Percentiles rank a stretch among this genome's conserved stretches.
These are phyloP conservation scores for Aspergillus pseudonomiae DNA, from an alignment of 2,329 filamentous ascomycete species.

Conservation along the genomic window DNA sequence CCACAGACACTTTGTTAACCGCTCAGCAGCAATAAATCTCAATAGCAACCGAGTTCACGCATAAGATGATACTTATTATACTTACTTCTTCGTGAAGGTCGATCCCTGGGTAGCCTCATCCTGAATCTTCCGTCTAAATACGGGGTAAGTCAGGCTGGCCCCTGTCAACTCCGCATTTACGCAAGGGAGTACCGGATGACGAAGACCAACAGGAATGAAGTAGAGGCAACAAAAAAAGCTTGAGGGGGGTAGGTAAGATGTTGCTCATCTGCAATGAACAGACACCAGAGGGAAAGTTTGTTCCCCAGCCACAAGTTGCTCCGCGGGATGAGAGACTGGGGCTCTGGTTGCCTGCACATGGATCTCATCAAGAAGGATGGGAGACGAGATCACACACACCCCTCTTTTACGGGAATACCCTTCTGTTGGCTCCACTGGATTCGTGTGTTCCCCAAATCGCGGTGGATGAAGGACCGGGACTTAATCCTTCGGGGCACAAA, in stretches of 20 bases:
- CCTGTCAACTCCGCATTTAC: slow-evolving; percentile 25
- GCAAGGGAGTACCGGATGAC: slow-evolving; percentile 17
- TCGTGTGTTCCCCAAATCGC: not conserved
- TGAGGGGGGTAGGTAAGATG: not conserved
- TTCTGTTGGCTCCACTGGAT: not conserved
- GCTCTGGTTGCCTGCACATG: not conserved
- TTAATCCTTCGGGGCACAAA: not conserved
- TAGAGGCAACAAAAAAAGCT: not conserved
- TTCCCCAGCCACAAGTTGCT: not conserved
- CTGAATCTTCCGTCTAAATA: slow-evolving; percentile 1
- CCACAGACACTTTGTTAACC: too few species aligned
- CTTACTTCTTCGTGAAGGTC: not conserved
- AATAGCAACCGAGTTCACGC: not conserved
- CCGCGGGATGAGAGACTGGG: not conserved
- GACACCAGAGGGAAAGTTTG: not conserved
- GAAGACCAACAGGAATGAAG: not conserved
- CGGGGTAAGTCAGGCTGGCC: slow-evolving; percentile 2
- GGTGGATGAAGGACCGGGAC: not conserved
- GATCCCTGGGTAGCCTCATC: slow-evolving; percentile 2
- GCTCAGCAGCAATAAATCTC: not conserved
- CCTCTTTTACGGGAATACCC: not conserved
- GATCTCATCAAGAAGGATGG: not conserved
- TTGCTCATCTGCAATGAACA: not conserved
- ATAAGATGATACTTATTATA: not conserved
- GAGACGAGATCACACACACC: not conserved